Evolutionary conservation across 805 yeast genomes (phyloP), one percentile per base, ranked within the genome.

Genomic region (Yarrowia porcina): DNA sequence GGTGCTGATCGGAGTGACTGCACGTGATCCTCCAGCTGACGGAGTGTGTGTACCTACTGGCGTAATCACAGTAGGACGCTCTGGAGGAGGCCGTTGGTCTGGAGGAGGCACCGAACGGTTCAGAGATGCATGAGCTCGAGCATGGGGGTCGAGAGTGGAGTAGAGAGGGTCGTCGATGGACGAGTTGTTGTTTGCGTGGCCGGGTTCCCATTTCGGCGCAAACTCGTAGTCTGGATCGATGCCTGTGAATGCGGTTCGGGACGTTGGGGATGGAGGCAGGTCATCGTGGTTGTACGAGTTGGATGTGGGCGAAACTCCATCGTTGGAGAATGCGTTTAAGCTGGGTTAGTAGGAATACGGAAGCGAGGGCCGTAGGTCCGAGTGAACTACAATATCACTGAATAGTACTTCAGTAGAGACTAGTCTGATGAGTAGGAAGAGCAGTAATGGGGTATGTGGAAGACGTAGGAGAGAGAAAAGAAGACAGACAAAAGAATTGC

Each of bases 201-300:
- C 59, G 20, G 44, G 59, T 18, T 52, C 59, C 59, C 59, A 52
- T 17, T 36, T 35, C 33, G 59, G 59, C 13, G 61, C 39, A 41
- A 56, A 56, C 20, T 41, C 61, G 61, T 56, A 56, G 61, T 56
- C 61, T 20, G 49, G 61, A 41, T 56, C 61, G 30, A 56, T 41
- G 27, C 61, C 61, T 13, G 61, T 56, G 49, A 41, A 39, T 13
- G 61, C 49, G 4, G 47, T 28, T 15, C 61, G 49, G 30, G 61
- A 56, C 17, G 61, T 39, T 38, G 61, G 49, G 7, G 61, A 56
- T 6, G 61, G 61, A 20, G 61, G 47, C 15, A 32, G 49, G 5
- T 56, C 59, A 15, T 52, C 59, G 18, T 36, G 42, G 25, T 52
- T 36, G 44, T 52, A 52, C 3, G 59, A 25, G 59, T 36, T 36